Evolutionary conservation across 2,329 filamentous ascomycete species (phyloP).

Genomic region (Colletotrichum tamarilloi): DNA sequence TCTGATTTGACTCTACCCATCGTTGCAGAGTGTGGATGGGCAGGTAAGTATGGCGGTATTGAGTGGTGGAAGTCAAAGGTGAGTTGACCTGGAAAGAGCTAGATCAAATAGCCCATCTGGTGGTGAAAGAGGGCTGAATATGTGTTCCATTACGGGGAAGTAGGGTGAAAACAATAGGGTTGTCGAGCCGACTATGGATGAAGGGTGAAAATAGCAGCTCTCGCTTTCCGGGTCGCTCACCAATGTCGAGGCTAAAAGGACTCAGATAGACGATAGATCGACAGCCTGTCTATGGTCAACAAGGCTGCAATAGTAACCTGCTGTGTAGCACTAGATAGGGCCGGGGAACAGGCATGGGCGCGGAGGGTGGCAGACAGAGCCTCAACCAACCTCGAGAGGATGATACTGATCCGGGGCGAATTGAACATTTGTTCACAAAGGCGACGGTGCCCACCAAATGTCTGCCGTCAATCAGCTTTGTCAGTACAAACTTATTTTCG

Average conservation of each 20-base stretch:
- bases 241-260: neutral
- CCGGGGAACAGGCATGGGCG: neutral
- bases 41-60: neutral
- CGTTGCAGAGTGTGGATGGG: neutral
- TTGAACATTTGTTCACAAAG: neutral
- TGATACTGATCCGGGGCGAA: neutral
- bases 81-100: neutral
- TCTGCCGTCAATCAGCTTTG: neutral
- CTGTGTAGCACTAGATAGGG: neutral
- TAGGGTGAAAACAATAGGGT: no score
- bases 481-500: neutral
- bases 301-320: neutral
- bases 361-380: neutral
- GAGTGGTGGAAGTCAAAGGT: neutral
- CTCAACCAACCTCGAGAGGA: neutral
- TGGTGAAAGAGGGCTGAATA: neutral
- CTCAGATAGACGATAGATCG: neutral
- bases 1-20: neutral
- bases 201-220: neutral
- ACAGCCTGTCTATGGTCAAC: neutral
- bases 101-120: neutral
- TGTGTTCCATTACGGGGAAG: no score
- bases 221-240: neutral
- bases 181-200: neutral
- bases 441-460: neutral